These are phyloP conservation scores for Penicillium angulare DNA, from an alignment of 495 filamentous ascomycete genomes.

Conservation along the genomic window DNA sequence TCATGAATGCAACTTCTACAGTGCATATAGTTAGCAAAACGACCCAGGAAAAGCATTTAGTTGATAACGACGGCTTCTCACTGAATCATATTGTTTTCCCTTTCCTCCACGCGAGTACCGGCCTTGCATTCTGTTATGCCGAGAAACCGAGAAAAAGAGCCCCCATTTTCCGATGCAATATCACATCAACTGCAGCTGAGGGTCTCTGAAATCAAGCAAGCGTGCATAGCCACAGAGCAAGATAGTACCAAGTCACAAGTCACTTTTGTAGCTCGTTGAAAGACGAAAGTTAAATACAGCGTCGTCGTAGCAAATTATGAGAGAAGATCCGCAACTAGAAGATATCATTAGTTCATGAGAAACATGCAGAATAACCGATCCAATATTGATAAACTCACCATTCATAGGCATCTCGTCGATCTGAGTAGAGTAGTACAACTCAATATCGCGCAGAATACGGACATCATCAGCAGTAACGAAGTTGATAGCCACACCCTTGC, in stretches of 20 bases:
- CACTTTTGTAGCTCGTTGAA: slow-evolving; percentile 9
- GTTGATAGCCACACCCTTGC: slow-evolving; percentile 99
- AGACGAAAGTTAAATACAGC: slow-evolving; percentile 2
- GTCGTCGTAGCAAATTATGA: slow-evolving; percentile 28
- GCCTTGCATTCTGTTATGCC: slow-evolving; percentile 9
- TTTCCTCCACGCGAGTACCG: slow-evolving; percentile 37
- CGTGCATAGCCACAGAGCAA: not conserved
- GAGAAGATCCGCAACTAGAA: slow-evolving; percentile 46
- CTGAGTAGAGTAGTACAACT: slow-evolving; percentile 95
- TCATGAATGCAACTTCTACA: slow-evolving; percentile 16
- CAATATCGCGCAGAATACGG: slow-evolving; percentile 95
- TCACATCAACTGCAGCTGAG: not conserved
- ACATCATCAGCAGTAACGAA: slow-evolving; percentile 98
- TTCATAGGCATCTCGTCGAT: slow-evolving; percentile 99
- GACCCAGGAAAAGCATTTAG: no score
- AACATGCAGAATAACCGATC: not conserved
- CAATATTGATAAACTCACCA: slow-evolving; percentile 32
- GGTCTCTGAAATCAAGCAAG: not conserved
- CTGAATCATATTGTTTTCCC: slow-evolving; percentile 27
- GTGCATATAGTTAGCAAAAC: not conserved
- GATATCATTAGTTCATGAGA: slow-evolving; percentile 8
- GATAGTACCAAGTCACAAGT: slow-evolving; percentile 2
- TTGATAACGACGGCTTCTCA: slow-evolving; percentile 10
- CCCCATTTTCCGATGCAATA: not conserved
- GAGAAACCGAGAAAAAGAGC: not conserved